Conservation (phyloP, 2,329 filamentous ascomycete genomes). For the Diplodia intermedia region DNA sequence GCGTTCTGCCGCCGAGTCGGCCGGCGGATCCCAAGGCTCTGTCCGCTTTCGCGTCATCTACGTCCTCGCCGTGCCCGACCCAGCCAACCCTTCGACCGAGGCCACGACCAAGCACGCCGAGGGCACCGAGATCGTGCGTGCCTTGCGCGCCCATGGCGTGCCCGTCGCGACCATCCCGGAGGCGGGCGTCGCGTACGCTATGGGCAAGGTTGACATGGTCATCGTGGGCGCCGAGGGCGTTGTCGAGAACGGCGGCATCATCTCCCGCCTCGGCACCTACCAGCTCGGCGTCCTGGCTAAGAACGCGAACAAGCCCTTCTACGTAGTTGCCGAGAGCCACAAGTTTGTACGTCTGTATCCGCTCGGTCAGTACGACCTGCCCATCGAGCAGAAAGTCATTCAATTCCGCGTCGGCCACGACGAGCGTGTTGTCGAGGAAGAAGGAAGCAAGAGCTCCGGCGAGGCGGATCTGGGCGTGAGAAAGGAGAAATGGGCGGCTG, state of each 20-base stretch:
- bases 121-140: conserved; percentile 72
- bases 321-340: conserved; percentile 92
- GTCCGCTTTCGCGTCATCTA: conserved; percentile 86
- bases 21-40: conserved; percentile 53
- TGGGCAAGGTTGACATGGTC: conserved; percentile 74
- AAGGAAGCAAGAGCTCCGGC: conserved; percentile 31
- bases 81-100: conserved; percentile 37
- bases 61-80: conserved; percentile 46
- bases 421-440: conserved; percentile 22
- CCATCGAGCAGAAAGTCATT: conserved; percentile 78
- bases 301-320: conserved; percentile 76
- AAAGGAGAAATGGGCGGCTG: conserved; percentile 36
- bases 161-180: conserved; percentile 83
- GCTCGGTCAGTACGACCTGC: conserved; percentile 79
- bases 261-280: conserved; percentile 84
- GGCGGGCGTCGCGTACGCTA: conserved; percentile 77
- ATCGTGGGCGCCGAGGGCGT: conserved; percentile 80
- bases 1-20: conserved; percentile 70
- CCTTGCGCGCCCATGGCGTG: conserved; percentile 75
- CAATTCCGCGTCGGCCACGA: conserved; percentile 69
- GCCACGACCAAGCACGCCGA: conserved; percentile 55
- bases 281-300: conserved; percentile 85
- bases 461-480: conserved; percentile 25
- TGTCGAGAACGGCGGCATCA: conserved; percentile 90
- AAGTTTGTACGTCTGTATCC: conserved; percentile 93